Conservation (phyloP, 441 rosid species). For the Syzygium malaccense region DNA sequence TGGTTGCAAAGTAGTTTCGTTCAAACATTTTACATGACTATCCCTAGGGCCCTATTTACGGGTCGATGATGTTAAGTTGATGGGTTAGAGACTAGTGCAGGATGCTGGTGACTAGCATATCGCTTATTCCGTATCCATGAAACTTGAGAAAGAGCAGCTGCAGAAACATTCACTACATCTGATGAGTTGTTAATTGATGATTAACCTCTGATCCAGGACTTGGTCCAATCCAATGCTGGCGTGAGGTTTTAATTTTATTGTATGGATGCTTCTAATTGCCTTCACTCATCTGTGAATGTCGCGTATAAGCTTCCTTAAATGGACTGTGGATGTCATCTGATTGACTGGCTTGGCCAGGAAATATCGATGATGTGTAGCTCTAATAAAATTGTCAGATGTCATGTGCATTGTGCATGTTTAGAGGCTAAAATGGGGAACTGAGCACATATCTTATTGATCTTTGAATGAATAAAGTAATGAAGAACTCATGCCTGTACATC, state of each 20-base stretch:
- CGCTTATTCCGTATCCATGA: not conserved
- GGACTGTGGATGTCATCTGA: not conserved
- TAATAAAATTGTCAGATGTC: not conserved
- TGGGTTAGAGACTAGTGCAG: not conserved
- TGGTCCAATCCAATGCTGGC: not conserved
- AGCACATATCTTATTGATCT: not conserved
- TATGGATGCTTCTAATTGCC: not conserved
- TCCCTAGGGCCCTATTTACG: not conserved
- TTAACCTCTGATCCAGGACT: not conserved
- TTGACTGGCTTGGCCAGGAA: not conserved
- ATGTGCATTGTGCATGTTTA: not conserved
- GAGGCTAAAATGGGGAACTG: not conserved
- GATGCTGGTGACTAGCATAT: not conserved
- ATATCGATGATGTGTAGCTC: not conserved
- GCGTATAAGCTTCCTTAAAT: not conserved
- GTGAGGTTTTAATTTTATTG: not conserved
- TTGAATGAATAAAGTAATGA: not conserved
- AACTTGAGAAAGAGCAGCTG: not conserved
- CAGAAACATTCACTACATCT: not conserved
- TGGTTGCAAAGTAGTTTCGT: not conserved
- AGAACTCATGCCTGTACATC: not conserved
- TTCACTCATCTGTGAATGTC: not conserved
- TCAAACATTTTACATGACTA: not conserved
- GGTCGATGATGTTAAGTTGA: not conserved
- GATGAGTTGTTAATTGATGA: not conserved